Evolutionary conservation across 1,139 yeast species (phyloP).

Genomic region (Lodderomyces elongisporus): DNA sequence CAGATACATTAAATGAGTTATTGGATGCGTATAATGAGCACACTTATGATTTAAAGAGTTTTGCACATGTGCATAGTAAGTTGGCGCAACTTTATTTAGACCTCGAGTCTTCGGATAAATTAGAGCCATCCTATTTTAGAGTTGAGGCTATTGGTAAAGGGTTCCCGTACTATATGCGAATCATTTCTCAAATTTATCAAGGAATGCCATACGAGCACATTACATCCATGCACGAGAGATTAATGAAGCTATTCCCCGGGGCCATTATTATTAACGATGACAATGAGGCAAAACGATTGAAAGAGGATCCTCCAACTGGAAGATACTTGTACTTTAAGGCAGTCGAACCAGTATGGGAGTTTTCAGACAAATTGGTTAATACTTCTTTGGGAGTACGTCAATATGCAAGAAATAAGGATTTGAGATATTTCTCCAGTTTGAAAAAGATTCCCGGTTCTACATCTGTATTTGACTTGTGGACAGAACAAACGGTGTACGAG

Average conservation of each 20-base stretch:
- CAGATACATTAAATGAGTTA: conserved; percentile 71
- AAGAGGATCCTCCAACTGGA: conserved; percentile 50
- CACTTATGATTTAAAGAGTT: conserved; percentile 72
- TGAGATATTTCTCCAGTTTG: conserved; percentile 64
- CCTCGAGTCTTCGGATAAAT: conserved; percentile 66
- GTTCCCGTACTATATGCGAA: conserved; percentile 72
- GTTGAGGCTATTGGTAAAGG: conserved; percentile 82
- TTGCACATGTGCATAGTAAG: conserved; percentile 67
- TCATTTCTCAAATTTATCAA: conserved; percentile 75
- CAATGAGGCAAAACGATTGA: conserved; percentile 50
- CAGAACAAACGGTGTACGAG: conserved; percentile 78
- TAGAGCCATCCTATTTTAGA: conserved; percentile 73
- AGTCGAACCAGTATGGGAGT: conserved; percentile 63
- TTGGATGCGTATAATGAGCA: conserved; percentile 69
- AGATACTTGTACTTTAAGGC: conserved; percentile 68
- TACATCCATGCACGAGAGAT: conserved; percentile 74
- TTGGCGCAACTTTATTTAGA: conserved; percentile 64
- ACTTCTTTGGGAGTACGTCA: conserved; percentile 59
- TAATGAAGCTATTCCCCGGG: conserved; percentile 75
- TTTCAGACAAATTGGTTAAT: conserved; percentile 43
- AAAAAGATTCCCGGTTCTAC: conserved; percentile 73
- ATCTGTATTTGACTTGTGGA: conserved; percentile 76
- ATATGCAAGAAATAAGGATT: conserved; percentile 67
- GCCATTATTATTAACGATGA: conserved; percentile 69
- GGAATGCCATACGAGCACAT: conserved; percentile 87